Base-by-base conservation (phyloP, 2,329 filamentous ascomycete species). In the Venturia oleaginea region DNA sequence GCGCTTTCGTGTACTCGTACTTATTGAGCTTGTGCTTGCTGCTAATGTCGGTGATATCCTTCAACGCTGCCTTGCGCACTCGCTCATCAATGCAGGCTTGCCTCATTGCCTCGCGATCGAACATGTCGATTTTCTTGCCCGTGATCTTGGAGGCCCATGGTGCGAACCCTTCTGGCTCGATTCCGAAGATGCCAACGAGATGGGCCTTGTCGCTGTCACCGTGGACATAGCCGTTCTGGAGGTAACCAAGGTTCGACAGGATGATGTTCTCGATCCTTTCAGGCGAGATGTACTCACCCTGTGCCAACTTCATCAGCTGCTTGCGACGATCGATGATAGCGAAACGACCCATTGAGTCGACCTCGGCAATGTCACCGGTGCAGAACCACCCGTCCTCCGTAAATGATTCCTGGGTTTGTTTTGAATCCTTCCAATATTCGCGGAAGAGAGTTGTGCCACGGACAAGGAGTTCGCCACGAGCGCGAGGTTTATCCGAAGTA, bases 221-320 rank as follows among this genome's bases (percentile, higher is more conserved):
- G 77, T 99, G 93, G 30, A 97, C 90, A 73, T 91, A 97, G 2
- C 88, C 92, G 72, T 88, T 88, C 30, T 86, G 84, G 27, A 97
- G 79, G 69, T 92, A 86, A 68, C 85, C 88, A 67, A 87, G 87
- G 77, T 89, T 92, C 67, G 89, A 91, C 67, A 95, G 81, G 76
- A 93, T 95, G 43, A 96, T 89, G 75, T 96, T 97, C 81, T 99
- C 94, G 72, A 99, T 91, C 65, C 92, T 90, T 79, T 99, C 94
- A 15, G 93, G 94, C 1, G 92, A 96, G 71, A 99, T 91, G 78
- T 99, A 99, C 79, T 99, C 94, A 75, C 94, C 94, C 77, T 99
- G 94, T 0, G 93, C 88, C 64, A 97, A 85, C 83, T 99, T 99
- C 73, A 99, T 86, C n/a, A 99, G 91, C 77, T 97, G 97, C 88